Percentiles rank a stretch among this genome's conserved stretches.
These are phyloP conservation scores for Trametes maxima DNA, from an alignment of 768 basidiomycete genomes.

Conservation along the genomic window DNA sequence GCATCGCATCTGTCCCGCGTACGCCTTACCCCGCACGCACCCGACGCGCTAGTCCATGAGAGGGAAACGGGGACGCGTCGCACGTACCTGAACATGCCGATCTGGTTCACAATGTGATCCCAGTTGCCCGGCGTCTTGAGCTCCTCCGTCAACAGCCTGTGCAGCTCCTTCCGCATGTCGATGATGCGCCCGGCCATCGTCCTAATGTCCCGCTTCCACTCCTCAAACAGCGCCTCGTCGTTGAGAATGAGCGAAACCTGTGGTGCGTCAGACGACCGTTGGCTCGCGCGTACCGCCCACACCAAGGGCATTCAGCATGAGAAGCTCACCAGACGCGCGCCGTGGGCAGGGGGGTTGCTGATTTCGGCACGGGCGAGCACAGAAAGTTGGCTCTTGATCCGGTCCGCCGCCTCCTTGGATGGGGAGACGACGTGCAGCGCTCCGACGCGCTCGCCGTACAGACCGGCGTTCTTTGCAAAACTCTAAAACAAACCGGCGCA, in stretches of 20 bases:
- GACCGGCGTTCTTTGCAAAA: constrained; percentile 95
- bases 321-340: constrained; percentile 76
- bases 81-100: constrained; percentile 93
- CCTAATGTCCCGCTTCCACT: constrained; percentile 89
- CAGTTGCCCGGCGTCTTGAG: constrained; percentile 89
- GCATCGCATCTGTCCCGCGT: constrained; percentile 6
- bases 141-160: constrained; percentile 71
- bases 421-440: constrained; percentile 84
- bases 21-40: background rate
- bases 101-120: constrained; percentile 95
- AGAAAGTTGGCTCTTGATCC: constrained; percentile 86
- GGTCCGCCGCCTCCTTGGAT: constrained; percentile 62
- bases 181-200: constrained; percentile 96
- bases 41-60: background rate
- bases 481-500: constrained; percentile 53
- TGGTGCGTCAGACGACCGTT: background rate
- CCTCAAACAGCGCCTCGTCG: constrained; percentile 67
- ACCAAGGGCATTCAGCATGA: background rate
- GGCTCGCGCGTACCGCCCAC: background rate
- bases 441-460: constrained; percentile 94
- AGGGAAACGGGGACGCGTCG: background rate
- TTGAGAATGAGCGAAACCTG: constrained; percentile 85
- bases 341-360: constrained; percentile 91
- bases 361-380: constrained; percentile 94
- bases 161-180: constrained; percentile 82